A percentile compares a stretch with the other conserved stretches of the same genome.
These are phyloP conservation scores for Saccharomyces hybrid DNA, from an alignment of 1,139 yeast genomes.

Conservation along the genomic window DNA sequence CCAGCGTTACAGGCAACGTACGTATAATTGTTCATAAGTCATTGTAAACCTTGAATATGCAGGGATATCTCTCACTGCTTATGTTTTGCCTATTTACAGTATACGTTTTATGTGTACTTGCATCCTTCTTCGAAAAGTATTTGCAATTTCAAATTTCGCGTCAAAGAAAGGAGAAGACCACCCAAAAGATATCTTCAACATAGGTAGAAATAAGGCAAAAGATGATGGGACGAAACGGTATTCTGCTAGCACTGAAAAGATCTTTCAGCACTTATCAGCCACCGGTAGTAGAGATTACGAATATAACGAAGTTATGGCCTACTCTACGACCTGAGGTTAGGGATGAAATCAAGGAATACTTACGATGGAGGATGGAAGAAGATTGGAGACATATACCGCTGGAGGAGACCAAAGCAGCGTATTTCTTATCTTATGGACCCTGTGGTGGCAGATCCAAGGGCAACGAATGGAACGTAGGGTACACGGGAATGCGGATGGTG, in stretches of 20 bases:
- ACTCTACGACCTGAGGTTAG: slow-evolving; percentile 35
- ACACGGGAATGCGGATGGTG: slow-evolving; percentile 18
- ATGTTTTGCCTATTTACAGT: too few relatives aligned
- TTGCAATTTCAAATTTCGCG: slow-evolving; percentile 3
- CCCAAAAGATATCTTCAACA: too few relatives aligned
- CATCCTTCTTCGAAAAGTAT: not conserved
- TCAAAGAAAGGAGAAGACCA: not conserved
- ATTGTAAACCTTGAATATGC: not conserved
- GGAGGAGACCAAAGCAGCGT: slow-evolving; percentile 35
- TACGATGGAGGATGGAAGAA: slow-evolving; percentile 39
- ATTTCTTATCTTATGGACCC: slow-evolving; percentile 26
- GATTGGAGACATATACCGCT: slow-evolving; percentile 35
- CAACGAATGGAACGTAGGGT: slow-evolving; percentile 12
- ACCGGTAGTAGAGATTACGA: slow-evolving; percentile 15
- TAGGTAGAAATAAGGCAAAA: not conserved
- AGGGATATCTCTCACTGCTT: not conserved
- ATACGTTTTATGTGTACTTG: not conserved
- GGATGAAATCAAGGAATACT: slow-evolving; percentile 39
- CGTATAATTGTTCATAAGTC: not conserved
- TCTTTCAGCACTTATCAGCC: slow-evolving; percentile 17
- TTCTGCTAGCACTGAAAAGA: not conserved
- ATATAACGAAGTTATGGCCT: slow-evolving; percentile 31
- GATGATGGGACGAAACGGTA: not conserved
- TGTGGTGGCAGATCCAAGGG: slow-evolving; percentile 26
- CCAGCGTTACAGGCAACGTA: not conserved